A percentile compares a stretch with the other conserved stretches of the same genome.
These are phyloP conservation scores for Pulveroboletus sp. DNA, from an alignment of 1,284 basidiomycete species.

Conservation along the genomic window DNA sequence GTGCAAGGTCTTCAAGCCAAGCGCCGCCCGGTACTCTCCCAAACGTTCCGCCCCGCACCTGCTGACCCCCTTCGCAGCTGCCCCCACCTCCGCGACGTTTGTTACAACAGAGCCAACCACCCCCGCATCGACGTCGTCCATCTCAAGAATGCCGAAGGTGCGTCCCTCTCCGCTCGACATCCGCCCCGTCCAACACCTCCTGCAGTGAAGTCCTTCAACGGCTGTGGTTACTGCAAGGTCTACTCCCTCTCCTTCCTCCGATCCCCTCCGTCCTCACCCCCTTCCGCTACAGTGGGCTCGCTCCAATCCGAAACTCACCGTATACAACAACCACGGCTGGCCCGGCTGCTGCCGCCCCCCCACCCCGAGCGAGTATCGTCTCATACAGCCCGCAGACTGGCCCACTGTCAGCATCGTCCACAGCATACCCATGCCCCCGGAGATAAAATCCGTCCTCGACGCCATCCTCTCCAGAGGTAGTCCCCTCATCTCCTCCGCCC, in stretches of 20 bases:
- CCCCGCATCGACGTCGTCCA: constrained; percentile 73
- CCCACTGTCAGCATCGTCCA: constrained; percentile 71
- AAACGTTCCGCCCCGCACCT: constrained; percentile 6
- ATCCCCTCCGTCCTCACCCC: constrained; percentile 31
- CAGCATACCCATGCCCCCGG: constrained; percentile 64
- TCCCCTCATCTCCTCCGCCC: constrained; percentile 32
- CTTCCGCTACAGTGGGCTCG: constrained; percentile 61
- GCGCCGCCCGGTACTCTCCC: constrained; percentile 49
- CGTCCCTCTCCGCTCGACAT: constrained; percentile 23
- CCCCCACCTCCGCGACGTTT: constrained; percentile 71
- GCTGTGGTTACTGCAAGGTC: constrained; percentile 85
- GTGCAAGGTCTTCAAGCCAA: constrained; percentile 77
- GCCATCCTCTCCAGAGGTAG: constrained; percentile 43
- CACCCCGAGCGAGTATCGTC: constrained; percentile 51
- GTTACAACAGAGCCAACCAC: constrained; percentile 68
- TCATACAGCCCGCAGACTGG: constrained; percentile 77
- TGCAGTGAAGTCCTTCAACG: constrained; percentile 76
- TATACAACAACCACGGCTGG: constrained; percentile 73
- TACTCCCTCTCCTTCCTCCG: constrained; percentile 27
- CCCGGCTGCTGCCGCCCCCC: constrained; percentile 82
- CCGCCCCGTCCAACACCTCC: constrained; percentile 10
- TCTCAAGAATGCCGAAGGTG: constrained; percentile 82
- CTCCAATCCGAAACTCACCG: constrained; percentile 53
- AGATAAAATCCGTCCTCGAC: constrained; percentile 67
- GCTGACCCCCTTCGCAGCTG: constrained; percentile 48